These are phyloP conservation scores for Triticum dicoccoides DNA, from an alignment of 176 grass and related monocot species.

Conservation along the genomic window DNA sequence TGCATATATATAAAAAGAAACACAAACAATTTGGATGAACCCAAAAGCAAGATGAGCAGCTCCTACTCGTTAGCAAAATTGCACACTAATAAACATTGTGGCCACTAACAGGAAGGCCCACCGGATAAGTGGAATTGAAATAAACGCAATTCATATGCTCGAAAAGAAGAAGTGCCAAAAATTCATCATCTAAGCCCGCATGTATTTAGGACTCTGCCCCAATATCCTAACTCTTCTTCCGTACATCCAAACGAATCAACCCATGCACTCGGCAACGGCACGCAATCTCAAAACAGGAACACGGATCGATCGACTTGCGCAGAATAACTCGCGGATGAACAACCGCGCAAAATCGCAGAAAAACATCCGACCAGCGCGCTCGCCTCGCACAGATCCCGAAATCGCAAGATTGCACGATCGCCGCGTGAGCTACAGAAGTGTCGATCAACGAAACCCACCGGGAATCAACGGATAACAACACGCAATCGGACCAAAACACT, in stretches of 20 bases:
- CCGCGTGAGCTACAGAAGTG: background rate
- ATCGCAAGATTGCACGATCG: background rate
- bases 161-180: background rate
- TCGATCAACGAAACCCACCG: background rate
- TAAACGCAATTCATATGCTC: background rate
- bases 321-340: background rate
- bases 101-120: background rate
- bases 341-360: background rate
- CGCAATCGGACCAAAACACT: background rate
- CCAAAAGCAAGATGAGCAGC: background rate
- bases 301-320: background rate
- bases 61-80: background rate
- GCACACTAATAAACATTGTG: background rate
- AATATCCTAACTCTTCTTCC: background rate
- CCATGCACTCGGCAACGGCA: background rate
- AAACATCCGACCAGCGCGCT: background rate
- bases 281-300: background rate
- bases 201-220: background rate
- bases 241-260: background rate
- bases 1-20: background rate
- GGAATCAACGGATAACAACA: background rate
- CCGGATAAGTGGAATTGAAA: background rate
- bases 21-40: background rate
- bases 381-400: conserved; percentile 9
- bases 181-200: background rate